Percentiles rank a stretch among this genome's conserved stretches.
These are phyloP conservation scores for Climacium dendroides DNA, from an alignment of 225 moss, liverwort and hornwort genomes.

Conservation along the genomic window DNA sequence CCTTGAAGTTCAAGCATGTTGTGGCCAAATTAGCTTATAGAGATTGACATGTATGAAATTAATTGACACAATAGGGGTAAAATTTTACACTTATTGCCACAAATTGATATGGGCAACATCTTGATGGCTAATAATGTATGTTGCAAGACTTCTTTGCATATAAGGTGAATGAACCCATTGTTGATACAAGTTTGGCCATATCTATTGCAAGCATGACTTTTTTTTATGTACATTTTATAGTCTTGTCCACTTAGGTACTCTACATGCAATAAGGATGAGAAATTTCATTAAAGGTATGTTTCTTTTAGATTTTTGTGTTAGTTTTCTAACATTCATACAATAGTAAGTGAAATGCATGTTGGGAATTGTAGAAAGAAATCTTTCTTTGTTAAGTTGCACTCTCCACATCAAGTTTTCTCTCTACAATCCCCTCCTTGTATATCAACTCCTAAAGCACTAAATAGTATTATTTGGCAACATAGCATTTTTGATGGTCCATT, in stretches of 20 bases:
- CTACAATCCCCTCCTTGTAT: neutral
- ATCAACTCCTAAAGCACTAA: neutral
- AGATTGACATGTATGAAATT: neutral
- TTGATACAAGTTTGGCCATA: neutral
- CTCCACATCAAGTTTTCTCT: neutral
- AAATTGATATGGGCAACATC: neutral
- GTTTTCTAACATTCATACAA: neutral
- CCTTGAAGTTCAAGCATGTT: neutral
- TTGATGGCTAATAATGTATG: neutral
- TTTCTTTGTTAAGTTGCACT: fast-evolving
- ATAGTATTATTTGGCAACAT: neutral
- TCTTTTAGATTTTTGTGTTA: neutral
- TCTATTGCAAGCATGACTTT: neutral
- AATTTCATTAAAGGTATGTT: neutral
- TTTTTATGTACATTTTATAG: neutral
- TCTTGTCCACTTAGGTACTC: neutral
- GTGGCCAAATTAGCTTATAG: neutral
- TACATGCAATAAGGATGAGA: neutral
- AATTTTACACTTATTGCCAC: no score
- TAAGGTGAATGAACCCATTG: neutral
- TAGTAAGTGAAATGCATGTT: neutral
- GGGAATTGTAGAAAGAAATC: neutral
- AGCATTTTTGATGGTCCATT: neutral
- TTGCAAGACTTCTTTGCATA: neutral
- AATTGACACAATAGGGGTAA: fast-evolving